These are phyloP conservation scores for barley (Hordeum vulgare) DNA, from an alignment of 176 grass and related monocot species.

Conservation along the genomic window MorexV3_pseudomolecules_assembly NC_058524.1:593845972-593846471, in stretches of 20 bases:
- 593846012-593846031: too few relatives aligned
- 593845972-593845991: too few relatives aligned
- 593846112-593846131: too few relatives aligned
- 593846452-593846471: neutral
- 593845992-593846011: too few relatives aligned
- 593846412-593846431: conserved; percentile 22
- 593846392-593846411: neutral
- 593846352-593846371: neutral
- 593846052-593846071: too few relatives aligned
- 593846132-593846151: too few relatives aligned
- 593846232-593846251: neutral
- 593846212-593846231: neutral
- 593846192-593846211: too few relatives aligned
- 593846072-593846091: too few relatives aligned
- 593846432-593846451: neutral
- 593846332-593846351: neutral
- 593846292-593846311: conserved; percentile 15
- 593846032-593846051: too few relatives aligned
- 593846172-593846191: too few relatives aligned
- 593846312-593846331: conserved; percentile 20
- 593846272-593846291: conserved; percentile 3
- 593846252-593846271: neutral
- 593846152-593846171: too few relatives aligned
- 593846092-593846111: too few relatives aligned
- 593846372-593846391: conserved; percentile 14